Evolutionary conservation across 108 stramenopile genomes (phyloP).

Genomic region (Nitzschia sp.): DNA sequence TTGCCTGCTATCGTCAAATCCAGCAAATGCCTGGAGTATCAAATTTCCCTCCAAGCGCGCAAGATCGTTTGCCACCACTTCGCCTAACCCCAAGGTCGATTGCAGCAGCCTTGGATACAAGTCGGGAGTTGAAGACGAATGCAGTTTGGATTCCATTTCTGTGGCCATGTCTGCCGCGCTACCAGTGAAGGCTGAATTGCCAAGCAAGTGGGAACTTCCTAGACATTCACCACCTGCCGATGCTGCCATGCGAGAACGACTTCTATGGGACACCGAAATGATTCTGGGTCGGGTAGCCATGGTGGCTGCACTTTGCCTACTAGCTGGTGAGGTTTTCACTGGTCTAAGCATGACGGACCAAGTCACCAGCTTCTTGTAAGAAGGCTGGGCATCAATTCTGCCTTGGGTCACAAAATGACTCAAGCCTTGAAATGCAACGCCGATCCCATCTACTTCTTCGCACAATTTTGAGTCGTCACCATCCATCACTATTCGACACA

Average conservation of each 20-base stretch:
- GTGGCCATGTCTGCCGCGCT: neutral
- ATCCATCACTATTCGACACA: too few relatives aligned
- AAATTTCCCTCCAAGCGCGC: neutral
- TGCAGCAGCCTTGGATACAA: neutral
- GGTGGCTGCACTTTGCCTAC: conserved; percentile 36
- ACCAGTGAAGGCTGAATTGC: neutral
- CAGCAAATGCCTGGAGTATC: neutral
- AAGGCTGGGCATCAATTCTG: too few relatives aligned
- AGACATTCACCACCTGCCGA: neutral
- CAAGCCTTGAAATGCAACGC: too few relatives aligned
- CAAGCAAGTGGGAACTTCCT: neutral
- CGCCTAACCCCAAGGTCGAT: neutral
- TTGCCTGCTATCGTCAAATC: neutral
- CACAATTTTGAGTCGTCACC: too few relatives aligned
- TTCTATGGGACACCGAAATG: neutral
- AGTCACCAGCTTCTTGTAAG: neutral
- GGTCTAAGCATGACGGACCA: neutral
- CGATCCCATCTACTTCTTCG: too few relatives aligned
- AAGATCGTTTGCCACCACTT: neutral
- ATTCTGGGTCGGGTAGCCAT: conserved; percentile 42
- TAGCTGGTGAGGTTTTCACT: neutral
- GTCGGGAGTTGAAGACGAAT: neutral
- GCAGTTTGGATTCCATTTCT: neutral
- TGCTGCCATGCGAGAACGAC: neutral
- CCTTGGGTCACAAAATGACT: too few relatives aligned